A percentile compares a stretch with the other conserved stretches of the same genome.
Conservation (phyloP, 2,329 filamentous ascomycete species). For the Paraphoma sp. region DNA sequence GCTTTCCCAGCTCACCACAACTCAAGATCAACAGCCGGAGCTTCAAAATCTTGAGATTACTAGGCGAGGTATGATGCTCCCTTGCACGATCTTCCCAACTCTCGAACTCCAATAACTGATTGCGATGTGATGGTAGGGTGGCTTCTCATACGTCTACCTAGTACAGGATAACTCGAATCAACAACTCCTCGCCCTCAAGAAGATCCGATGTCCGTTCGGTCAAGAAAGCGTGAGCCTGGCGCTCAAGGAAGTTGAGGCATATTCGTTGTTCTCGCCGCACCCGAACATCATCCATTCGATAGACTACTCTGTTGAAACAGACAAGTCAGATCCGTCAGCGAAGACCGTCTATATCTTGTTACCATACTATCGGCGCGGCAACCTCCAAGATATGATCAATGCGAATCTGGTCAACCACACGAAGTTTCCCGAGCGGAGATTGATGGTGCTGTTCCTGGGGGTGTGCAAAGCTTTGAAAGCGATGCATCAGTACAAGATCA, state of each 20-base stretch:
- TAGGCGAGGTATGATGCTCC: slow-evolving; percentile 77
- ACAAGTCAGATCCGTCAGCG: slow-evolving; percentile 69
- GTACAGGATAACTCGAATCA: slow-evolving; percentile 88
- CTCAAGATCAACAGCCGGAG: slow-evolving; percentile 93
- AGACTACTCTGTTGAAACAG: slow-evolving; percentile 81
- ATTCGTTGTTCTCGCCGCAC: slow-evolving; percentile 83
- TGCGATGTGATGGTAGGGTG: slow-evolving; percentile 65
- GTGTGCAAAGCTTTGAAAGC: slow-evolving; percentile 86
- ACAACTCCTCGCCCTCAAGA: slow-evolving; percentile 92
- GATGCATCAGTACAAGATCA: slow-evolving; percentile 88
- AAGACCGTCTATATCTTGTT: slow-evolving; percentile 98
- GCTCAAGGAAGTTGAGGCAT: slow-evolving; percentile 96
- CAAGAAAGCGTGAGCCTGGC: slow-evolving; percentile 94
- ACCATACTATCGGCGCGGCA: slow-evolving; percentile 93
- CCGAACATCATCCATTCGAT: slow-evolving; percentile 86
- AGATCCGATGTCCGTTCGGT: slow-evolving; percentile 97
- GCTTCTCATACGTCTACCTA: slow-evolving; percentile 98
- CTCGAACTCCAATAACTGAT: slow-evolving; percentile 6
- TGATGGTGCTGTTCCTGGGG: slow-evolving; percentile 91
- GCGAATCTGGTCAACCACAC: slow-evolving; percentile 97
- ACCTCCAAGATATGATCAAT: slow-evolving; percentile 98
- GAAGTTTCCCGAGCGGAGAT: slow-evolving; percentile 81
- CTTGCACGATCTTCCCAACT: neutral
- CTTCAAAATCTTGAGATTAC: slow-evolving; percentile 92
- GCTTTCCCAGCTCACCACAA: slow-evolving; percentile 92